Evolutionary conservation across 1,284 basidiomycete genomes (phyloP), one percentile per base, ranked within the genome.

Genomic region (Moesziomyces aphidis): DNA sequence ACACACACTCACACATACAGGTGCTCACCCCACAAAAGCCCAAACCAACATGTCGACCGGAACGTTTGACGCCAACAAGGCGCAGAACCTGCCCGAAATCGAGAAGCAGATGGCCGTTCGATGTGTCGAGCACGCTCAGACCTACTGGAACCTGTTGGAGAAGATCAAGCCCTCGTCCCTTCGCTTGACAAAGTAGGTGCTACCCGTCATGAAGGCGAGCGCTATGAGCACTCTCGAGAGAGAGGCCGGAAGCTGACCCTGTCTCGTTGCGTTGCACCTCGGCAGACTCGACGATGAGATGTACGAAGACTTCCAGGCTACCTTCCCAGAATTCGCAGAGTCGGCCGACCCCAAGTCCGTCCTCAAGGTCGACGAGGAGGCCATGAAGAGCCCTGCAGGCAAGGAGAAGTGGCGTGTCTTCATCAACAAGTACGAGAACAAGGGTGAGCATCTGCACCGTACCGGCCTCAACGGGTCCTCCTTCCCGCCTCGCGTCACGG

Each of bases 51-150:
- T 79, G 78, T 63, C 76, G 51, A 73, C 76, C 39, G 62, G 61
- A 55, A 77, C 50, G 15, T 83, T 84, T 44, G 81, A 84, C 55
- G 76, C 82, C 53, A 81, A 83, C 69, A 69, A 74, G 65, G 80
- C 94, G 13, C 92, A 94, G 85, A 97, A 97, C 87, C 87, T 91
- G 79, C 87, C 90, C 71, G 94, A 95, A 91, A 96, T 99, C 77
- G 96, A 99, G 87, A 95, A 95, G 89, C 95, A 97, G 92, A 77
- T 81, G 64, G 96, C 96, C 26, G 96, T 99, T 57, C 94, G 92
- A 86, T 94, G 94, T 39, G 95, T 98, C 65, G 94, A 76, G 72
- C 75, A 76, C 57, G 62, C 73, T n/a, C 83, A 96, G 92, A 95
- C 94, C 7, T 97, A 97, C 87, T 97, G 95, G 92, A 95, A 94